These are phyloP conservation scores for Penicillium macrosclerotiorum DNA, from an alignment of 495 filamentous ascomycete genomes.

Conservation along the genomic window DNA sequence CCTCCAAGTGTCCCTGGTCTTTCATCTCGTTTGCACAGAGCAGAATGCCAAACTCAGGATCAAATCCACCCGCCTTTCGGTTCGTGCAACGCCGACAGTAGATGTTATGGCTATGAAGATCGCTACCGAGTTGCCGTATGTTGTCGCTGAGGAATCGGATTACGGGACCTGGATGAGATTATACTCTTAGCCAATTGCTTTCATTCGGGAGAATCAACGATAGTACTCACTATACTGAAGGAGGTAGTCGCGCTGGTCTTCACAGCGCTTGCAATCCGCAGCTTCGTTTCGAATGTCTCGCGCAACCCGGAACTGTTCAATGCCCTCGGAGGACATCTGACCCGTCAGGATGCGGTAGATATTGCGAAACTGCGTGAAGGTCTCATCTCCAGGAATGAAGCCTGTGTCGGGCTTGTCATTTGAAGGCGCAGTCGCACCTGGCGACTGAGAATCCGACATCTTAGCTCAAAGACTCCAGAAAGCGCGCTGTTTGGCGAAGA, in stretches of 20 bases:
- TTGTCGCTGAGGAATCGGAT: conserved; percentile 82
- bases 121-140: conserved; percentile 70
- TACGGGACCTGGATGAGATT: conserved; percentile 58
- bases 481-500: conserved; percentile 8
- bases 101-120: conserved; percentile 71
- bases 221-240: conserved; percentile 65
- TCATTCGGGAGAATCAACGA: too few relatives aligned
- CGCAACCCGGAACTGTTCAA: conserved; percentile 66
- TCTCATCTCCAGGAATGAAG: conserved; percentile 57
- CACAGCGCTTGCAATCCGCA: conserved; percentile 72
- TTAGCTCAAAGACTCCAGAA: conserved; percentile 1
- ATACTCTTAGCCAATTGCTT: conserved; percentile 4
- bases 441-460: conserved; percentile 36
- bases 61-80: conserved; percentile 73
- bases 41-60: conserved; percentile 77
- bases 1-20: conserved; percentile 75
- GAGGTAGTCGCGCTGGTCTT: conserved; percentile 73
- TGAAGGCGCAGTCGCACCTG: conserved; percentile 17
- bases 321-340: conserved; percentile 63
- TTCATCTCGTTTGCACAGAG: conserved; percentile 86
- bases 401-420: conserved; percentile 36
- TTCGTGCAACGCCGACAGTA: conserved; percentile 74
- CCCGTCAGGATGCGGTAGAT: conserved; percentile 75
- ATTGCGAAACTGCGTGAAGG: conserved; percentile 68
- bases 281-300: conserved; percentile 65